Evolutionary conservation across 2,329 filamentous ascomycete genomes (phyloP), one percentile per base, ranked within the genome.

Genomic region (Gaeumannomyces sp.): DNA sequence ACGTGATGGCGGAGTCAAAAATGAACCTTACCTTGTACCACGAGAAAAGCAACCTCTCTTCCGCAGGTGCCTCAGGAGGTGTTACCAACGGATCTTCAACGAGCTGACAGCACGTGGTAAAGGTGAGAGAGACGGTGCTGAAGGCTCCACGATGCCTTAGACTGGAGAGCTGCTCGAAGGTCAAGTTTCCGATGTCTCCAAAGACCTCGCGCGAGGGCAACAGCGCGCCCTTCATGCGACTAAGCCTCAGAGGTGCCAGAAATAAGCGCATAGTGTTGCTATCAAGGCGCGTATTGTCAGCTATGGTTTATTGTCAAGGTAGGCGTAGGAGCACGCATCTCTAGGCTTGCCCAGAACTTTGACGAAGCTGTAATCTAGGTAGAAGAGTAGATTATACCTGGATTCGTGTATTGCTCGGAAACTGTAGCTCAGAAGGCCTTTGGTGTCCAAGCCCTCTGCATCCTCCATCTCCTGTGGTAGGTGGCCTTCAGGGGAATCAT

Each of bases 401-500:
- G 93, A 92, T 77, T 99, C 95, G 67, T 97, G 94, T n/a, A 97
- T 82, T 7, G 93, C 92, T 70, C 95, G 87, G 84, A 97, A 99
- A 67, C 93, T 97, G 75, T 95, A 99, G 69, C 94, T 98, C 60
- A 99, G 77, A 25, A 96, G 83, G 70, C 96, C 92, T 73, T 97
- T 98, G 0, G 92, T 93, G 63, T 90, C 89, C 2, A 92, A 81
- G 1, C 88, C 90, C 5, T 89, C 83, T 22, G 85, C 78, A 45
- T 90, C 88, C 64, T 90, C 86, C n/a, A 92, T 75, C 31, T 94
- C 91, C 63, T 93, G 87, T 0, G 89, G 89, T 4, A 92, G 79
- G 74, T 95, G 89, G 0, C 94, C 94, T 76, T 99, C 95, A 0
- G 96, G 95, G 1, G 95, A 96, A 76, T 97, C 95, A 68, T 96